Percentiles rank a stretch among this genome's conserved stretches.
Conservation (phyloP, 495 filamentous ascomycete species). For the Lophiostoma macrostomum region DNA sequence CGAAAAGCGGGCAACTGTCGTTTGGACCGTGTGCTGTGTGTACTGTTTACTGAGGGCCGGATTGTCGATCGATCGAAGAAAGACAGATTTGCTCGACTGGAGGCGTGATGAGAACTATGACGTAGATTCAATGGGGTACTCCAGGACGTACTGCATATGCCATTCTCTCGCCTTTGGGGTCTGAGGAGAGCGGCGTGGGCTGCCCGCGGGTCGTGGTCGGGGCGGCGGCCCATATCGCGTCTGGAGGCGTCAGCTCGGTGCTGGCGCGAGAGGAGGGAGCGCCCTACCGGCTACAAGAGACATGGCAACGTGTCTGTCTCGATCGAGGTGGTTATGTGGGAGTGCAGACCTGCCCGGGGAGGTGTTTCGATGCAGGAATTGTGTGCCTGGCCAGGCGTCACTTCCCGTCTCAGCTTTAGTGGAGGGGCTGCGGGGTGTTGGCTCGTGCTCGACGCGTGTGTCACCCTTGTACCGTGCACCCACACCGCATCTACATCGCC, state of each 20-base stretch:
- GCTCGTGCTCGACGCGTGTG: no score
- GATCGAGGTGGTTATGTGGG: not conserved
- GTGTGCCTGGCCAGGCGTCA: no score
- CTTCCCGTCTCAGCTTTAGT: not conserved
- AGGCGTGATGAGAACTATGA: not conserved
- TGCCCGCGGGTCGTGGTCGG: slow-evolving; percentile 83
- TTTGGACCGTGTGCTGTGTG: slow-evolving; percentile 78
- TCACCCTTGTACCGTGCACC: no score
- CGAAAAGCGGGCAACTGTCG: slow-evolving; percentile 90
- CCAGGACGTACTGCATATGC: slow-evolving; percentile 77
- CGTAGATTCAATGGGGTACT: not conserved
- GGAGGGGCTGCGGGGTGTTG: no score
- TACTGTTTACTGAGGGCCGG: slow-evolving; percentile 82
- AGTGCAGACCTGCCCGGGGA: no score
- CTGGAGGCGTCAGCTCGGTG: slow-evolving; percentile 39
- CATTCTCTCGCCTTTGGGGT: slow-evolving; percentile 87
- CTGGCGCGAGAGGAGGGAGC: not conserved
- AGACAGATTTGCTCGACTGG: slow-evolving; percentile 93
- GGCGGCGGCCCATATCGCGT: slow-evolving; percentile 68
- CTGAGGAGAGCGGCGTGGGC: slow-evolving; percentile 84
- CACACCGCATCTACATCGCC: no score
- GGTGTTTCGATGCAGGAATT: no score
- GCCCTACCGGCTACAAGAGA: slow-evolving; percentile 20
- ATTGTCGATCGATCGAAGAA: slow-evolving; percentile 87
- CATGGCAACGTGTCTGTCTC: not conserved